phyloP scores from a whole-genome alignment of 2,329 filamentous ascomycete genomes.

The Cladosporium austrohemisphaericum region DNA sequence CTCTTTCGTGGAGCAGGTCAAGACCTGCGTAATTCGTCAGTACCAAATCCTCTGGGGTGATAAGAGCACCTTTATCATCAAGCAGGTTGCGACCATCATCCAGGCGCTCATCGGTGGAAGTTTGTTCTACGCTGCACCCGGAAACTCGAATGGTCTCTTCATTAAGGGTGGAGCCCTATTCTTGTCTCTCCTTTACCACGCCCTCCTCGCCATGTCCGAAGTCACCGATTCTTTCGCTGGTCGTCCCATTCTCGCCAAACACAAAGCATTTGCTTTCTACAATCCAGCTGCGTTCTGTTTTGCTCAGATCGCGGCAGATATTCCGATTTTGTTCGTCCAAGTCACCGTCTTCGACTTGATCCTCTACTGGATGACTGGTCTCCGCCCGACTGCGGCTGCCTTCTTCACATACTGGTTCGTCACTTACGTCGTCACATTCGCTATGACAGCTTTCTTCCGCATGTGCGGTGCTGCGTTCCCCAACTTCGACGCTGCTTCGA shows the following conservation, averaged over 20 bases:
- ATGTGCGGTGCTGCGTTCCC: constrained; percentile 36
- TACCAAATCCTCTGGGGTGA: constrained; percentile 65
- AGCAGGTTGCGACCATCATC: constrained; percentile 55
- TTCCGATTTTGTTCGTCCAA: constrained; percentile 56
- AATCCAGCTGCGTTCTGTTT: constrained; percentile 47
- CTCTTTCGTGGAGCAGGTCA: constrained; percentile 53
- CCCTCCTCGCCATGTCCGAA: constrained; percentile 62
- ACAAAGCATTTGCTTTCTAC: constrained; percentile 39
- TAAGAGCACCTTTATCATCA: constrained; percentile 60
- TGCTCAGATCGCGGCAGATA: constrained; percentile 49
- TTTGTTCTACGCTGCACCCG: constrained; percentile 61
- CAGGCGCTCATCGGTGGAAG: constrained; percentile 63
- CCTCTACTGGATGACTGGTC: constrained; percentile 61
- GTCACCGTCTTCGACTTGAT: constrained; percentile 56
- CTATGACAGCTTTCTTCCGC: constrained; percentile 44
- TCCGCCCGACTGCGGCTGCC: constrained; percentile 48
- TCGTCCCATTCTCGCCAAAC: constrained; percentile 45
- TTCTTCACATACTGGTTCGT: constrained; percentile 63
- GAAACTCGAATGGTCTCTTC: constrained; percentile 59
- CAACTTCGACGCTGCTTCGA: constrained; percentile 32
- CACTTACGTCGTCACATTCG: constrained; percentile 45
- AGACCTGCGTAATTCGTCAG: constrained; percentile 55
- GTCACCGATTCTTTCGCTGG: constrained; percentile 53
- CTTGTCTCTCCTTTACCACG: constrained; percentile 60
- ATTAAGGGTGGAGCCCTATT: constrained; percentile 62